Evolutionary conservation across 1,284 basidiomycete genomes (phyloP).

Genomic region (Coriolopsis trogii): DNA sequence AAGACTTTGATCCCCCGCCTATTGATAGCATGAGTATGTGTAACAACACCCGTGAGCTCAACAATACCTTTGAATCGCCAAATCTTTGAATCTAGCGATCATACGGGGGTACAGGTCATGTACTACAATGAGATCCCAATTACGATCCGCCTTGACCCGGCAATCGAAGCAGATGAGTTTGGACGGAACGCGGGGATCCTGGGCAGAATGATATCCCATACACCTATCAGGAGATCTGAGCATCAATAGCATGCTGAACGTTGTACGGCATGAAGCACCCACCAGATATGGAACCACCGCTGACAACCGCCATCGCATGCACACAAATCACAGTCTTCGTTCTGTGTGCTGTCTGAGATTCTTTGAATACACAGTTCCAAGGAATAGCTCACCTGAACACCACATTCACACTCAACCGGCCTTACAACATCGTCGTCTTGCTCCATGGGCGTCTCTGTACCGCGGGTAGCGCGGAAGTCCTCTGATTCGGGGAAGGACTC

Average conservation of each 20-base stretch:
- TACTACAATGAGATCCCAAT: slow-evolving; percentile 68
- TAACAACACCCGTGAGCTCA: too few species aligned
- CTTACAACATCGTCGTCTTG: slow-evolving; percentile 21
- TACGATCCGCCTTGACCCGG: slow-evolving; percentile 60
- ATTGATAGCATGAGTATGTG: slow-evolving; percentile 13
- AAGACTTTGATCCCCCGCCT: slow-evolving; percentile 77
- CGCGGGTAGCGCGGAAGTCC: background rate
- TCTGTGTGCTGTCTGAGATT: slow-evolving; percentile 33
- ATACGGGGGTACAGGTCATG: slow-evolving; percentile 58
- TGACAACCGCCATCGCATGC: slow-evolving; percentile 70
- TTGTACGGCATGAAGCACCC: slow-evolving; percentile 17
- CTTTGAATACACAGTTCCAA: too few species aligned
- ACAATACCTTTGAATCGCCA: slow-evolving; percentile 75
- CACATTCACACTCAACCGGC: slow-evolving; percentile 67
- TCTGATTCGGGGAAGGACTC: slow-evolving; percentile 36
- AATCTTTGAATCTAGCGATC: slow-evolving; percentile 62
- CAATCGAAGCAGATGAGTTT: slow-evolving; percentile 73
- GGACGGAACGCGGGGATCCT: slow-evolving; percentile 57
- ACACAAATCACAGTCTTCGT: slow-evolving; percentile 51
- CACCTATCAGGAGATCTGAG: slow-evolving; percentile 52
- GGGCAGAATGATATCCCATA: slow-evolving; percentile 71
- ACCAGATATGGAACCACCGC: slow-evolving; percentile 79
- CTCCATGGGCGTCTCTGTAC: slow-evolving; percentile 9
- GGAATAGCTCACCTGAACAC: slow-evolving; percentile 46
- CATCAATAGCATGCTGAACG: background rate